Evolutionary conservation across 2,329 filamentous ascomycete genomes (phyloP).

Genomic region (Teratosphaeria pseudoeucalypti): DNA sequence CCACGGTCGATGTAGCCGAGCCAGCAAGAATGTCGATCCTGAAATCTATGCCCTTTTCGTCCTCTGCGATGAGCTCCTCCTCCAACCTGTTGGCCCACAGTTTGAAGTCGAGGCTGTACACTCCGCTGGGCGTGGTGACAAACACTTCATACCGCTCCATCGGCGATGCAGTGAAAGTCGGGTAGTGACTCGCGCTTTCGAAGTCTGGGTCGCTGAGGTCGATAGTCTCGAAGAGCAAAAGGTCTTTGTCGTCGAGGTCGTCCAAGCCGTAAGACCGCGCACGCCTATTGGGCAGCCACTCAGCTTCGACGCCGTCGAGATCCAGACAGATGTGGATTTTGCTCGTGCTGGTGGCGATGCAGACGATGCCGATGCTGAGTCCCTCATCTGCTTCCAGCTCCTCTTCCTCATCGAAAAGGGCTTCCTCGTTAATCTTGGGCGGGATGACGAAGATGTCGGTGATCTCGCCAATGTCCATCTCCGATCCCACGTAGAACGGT

Average conservation of each 20-base stretch:
- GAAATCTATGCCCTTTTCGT: slow-evolving; percentile 44
- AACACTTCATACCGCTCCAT: slow-evolving; percentile 49
- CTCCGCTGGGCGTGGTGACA: slow-evolving; percentile 44
- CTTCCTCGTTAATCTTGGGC: slow-evolving; percentile 42
- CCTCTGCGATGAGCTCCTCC: slow-evolving; percentile 43
- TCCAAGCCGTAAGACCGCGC: slow-evolving; percentile 15
- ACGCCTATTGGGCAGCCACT: slow-evolving; percentile 46
- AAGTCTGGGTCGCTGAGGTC: slow-evolving; percentile 15
- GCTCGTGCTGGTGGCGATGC: slow-evolving; percentile 45
- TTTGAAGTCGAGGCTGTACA: slow-evolving; percentile 46
- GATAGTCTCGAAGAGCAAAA: slow-evolving; percentile 34
- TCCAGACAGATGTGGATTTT: slow-evolving; percentile 51
- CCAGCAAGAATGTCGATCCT: slow-evolving; percentile 42
- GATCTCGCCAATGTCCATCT: slow-evolving; percentile 45
- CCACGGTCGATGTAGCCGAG: slow-evolving; percentile 38
- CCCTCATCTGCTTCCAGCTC: slow-evolving; percentile 30
- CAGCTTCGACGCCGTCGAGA: slow-evolving; percentile 50
- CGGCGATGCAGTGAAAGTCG: slow-evolving; percentile 47
- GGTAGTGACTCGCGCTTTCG: slow-evolving; percentile 28
- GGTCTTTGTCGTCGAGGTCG: slow-evolving; percentile 15
- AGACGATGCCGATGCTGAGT: slow-evolving; percentile 47
- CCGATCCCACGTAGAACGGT: slow-evolving; percentile 46
- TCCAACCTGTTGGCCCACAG: slow-evolving; percentile 49
- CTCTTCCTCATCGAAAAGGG: slow-evolving; percentile 42
- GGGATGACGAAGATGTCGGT: slow-evolving; percentile 51